Percentiles rank a stretch among this genome's conserved stretches.
Conservation (phyloP, 495 filamentous ascomycete genomes). For the Melanomma pulvis-pyrius region DNA sequence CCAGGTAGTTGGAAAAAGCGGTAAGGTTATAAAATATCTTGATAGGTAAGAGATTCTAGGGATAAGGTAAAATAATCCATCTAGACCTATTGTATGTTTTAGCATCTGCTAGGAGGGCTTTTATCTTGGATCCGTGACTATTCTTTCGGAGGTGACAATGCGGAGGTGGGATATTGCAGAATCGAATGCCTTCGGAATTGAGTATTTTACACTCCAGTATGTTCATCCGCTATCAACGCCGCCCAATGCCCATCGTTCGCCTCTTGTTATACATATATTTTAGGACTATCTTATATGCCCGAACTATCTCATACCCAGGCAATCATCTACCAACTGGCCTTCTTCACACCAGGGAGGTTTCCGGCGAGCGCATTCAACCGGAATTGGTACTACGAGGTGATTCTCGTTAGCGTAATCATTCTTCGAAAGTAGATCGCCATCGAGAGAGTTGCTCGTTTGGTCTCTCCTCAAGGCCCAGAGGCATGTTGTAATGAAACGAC, state of each 20-base stretch:
- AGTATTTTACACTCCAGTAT: conserved; percentile 10
- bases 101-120: too few relatives aligned
- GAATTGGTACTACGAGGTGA: conserved; percentile 75
- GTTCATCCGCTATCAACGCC: conserved; percentile 6
- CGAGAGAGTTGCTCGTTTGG: not conserved
- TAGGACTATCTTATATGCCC: not conserved
- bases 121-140: not conserved
- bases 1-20: not conserved
- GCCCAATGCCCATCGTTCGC: conserved; percentile 12
- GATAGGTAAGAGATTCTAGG: not conserved
- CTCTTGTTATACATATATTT: conserved; percentile 13
- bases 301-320: not conserved
- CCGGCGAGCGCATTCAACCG: conserved; percentile 85
- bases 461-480: not conserved
- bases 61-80: too few relatives aligned
- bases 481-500: not conserved
- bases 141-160: not conserved
- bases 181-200: not conserved
- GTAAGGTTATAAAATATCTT: not conserved
- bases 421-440: not conserved
- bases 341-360: conserved; percentile 87
- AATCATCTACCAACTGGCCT: conserved; percentile 81
- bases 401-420: conserved; percentile 6
- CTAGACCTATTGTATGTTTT: not conserved
- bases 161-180: not conserved